A percentile compares a stretch with the other conserved stretches of the same genome.
These are phyloP conservation scores for Auriscalpium vulgare DNA, from an alignment of 768 basidiomycete species.

Conservation along the genomic window DNA sequence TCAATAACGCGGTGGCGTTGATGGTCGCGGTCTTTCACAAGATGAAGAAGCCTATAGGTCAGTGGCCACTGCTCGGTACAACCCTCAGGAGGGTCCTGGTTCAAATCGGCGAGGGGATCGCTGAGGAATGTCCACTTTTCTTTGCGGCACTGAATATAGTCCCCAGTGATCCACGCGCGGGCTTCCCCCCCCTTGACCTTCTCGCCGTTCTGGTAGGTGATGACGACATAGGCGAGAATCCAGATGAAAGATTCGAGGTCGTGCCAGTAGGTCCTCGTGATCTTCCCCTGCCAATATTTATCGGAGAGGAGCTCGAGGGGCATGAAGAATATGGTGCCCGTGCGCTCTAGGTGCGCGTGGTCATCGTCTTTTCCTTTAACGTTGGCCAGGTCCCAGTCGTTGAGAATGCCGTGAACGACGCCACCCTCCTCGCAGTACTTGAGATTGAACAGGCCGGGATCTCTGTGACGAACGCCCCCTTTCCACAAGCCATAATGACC, in stretches of 20 bases:
- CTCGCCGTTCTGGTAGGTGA: neutral
- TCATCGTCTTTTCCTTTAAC: neutral
- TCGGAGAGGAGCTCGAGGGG: neutral
- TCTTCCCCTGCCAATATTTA: neutral
- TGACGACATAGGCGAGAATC: neutral
- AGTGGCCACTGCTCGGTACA: no score
- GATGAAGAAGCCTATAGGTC: no score
- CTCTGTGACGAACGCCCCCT: neutral
- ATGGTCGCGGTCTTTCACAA: no score
- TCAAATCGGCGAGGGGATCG: no score
- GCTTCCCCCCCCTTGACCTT: neutral
- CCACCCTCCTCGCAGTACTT: neutral
- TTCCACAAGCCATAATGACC: neutral
- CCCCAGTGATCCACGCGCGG: neutral
- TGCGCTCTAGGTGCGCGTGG: neutral
- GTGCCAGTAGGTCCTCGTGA: neutral
- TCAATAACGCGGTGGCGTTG: no score
- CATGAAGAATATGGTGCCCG: neutral
- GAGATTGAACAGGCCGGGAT: neutral
- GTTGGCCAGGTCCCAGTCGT: conserved; percentile 1
- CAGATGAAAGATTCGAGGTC: conserved; percentile 1
- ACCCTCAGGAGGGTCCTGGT: no score
- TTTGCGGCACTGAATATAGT: neutral
- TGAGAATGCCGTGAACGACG: neutral
- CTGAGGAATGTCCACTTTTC: neutral